Base-by-base conservation (phyloP, 352 stramenopile genomes). In the Pythium phragmitis region DNA sequence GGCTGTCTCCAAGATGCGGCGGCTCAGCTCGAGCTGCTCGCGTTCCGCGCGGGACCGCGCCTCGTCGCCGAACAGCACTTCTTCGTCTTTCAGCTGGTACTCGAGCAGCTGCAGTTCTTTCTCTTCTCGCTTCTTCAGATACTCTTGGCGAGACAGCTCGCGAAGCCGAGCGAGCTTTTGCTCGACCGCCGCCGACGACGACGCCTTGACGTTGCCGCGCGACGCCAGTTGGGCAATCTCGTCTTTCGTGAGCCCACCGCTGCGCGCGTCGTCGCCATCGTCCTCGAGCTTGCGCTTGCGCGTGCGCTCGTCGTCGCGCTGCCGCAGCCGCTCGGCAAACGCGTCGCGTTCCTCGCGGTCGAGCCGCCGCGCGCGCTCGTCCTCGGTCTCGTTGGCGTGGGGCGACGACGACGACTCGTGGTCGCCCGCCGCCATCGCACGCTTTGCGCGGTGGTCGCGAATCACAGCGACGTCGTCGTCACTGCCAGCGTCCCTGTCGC, bases 61-160 rank as follows among this genome's bases (percentile, higher is more conserved):
- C 28, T 79, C 67, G 21, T 89, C 81, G 41, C 85, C 78, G 78
- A 98, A 98, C 12, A 93, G 68, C 34, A 90, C 67, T 37, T 83
- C 72, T 60, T 94, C 84, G 67, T 95, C 87, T 53, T 88, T 85
- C 23, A 94, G 60, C 65, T 89, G 75, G 51, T 75, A 75, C 58
- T 98, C 81, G 52, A 99, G 77, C 50, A 99, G 76, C 63, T 92
- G 84, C 51, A 99, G 76, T 76, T 99, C 94, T 66, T 98, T 97
- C 71, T 99, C 95, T 66, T 98, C 96, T 49, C 97, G 88, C 80
- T 99, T 98, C 66, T 98, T 96, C 21, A 99, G 74, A 67, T 99
- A 99, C 45, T 96, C 89, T 53, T 98, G 92, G 39, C 98, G 80
- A 48, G 89, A 98, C 33, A 99, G 70, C 51, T 98, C 85, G 3